Conservation (phyloP, 345 rosid species). For the Ceriops zippeliana region DNA sequence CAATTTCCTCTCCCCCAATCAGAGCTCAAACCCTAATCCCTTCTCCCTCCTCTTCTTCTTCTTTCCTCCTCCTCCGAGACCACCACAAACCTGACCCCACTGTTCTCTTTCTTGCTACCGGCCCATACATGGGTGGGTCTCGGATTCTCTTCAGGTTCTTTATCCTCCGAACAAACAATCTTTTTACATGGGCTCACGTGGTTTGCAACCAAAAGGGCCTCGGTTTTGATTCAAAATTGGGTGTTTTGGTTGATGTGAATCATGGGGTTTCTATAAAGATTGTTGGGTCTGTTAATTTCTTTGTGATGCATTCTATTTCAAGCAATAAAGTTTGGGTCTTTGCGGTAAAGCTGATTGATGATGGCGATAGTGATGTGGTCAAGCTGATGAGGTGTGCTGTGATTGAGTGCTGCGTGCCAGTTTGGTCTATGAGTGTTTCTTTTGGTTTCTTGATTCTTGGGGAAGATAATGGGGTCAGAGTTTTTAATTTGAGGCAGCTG, state of each 20-base stretch:
- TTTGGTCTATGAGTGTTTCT: constrained; percentile 57
- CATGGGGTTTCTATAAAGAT: constrained; percentile 61
- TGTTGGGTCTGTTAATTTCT: constrained; percentile 68
- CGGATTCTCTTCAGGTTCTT: constrained; percentile 56
- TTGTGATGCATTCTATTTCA: constrained; percentile 55
- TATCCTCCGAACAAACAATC: constrained; percentile 23
- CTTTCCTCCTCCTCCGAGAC: constrained; percentile 20
- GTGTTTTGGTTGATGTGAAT: constrained; percentile 50
- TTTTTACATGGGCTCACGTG: constrained; percentile 46
- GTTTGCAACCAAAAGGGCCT: constrained; percentile 62
- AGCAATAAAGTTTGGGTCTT: constrained; percentile 56
- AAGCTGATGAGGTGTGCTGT: constrained; percentile 73
- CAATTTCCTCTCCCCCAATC: constrained; percentile 43
- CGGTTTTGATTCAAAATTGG: constrained; percentile 45
- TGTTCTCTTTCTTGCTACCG: constrained; percentile 49
- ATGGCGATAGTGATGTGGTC: constrained; percentile 33
- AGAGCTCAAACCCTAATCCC: constrained; percentile 26
- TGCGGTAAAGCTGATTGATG: constrained; percentile 43
- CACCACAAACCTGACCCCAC: constrained; percentile 19
- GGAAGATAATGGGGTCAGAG: constrained; percentile 66
- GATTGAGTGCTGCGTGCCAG: constrained; percentile 58
- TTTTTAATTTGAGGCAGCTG: constrained; percentile 54
- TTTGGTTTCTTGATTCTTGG: constrained; percentile 65
- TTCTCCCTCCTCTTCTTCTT: constrained; percentile 32
- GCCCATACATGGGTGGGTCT: constrained; percentile 55